Evolutionary conservation across 345 rosid genomes (phyloP).

Genomic region (Aurinia saxatilis): DNA sequence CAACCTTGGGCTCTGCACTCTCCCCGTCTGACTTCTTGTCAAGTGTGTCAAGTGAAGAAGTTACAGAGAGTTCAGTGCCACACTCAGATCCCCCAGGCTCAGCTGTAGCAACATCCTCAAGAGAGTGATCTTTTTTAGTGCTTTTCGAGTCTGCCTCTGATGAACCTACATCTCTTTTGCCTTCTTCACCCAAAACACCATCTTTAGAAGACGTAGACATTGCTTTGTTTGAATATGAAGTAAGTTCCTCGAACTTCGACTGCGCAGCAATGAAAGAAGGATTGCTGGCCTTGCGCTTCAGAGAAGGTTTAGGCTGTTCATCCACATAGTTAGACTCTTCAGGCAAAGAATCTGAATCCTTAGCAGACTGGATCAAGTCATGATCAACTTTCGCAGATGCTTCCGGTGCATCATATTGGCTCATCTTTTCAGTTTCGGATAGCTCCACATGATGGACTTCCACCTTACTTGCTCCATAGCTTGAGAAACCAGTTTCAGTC

Average conservation of each 20-base stretch:
- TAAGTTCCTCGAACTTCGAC: slow-evolving; percentile 71
- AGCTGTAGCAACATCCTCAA: slow-evolving; percentile 35
- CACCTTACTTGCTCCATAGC: slow-evolving; percentile 27
- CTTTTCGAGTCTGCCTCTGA: slow-evolving; percentile 22
- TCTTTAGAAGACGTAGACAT: slow-evolving; percentile 36
- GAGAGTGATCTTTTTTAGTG: slow-evolving; percentile 23
- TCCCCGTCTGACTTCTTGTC: slow-evolving; percentile 54
- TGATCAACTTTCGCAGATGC: slow-evolving; percentile 31
- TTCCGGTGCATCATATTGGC: slow-evolving; percentile 33
- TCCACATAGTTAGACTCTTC: slow-evolving; percentile 34
- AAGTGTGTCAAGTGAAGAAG: slow-evolving; percentile 87
- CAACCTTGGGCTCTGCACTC: slow-evolving; percentile 32
- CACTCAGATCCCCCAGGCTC: slow-evolving; percentile 70
- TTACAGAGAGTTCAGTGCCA: slow-evolving; percentile 82
- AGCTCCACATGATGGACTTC: slow-evolving; percentile 25
- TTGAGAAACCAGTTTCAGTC: slow-evolving; percentile 36
- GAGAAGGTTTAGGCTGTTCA: slow-evolving; percentile 51
- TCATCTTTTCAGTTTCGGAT: slow-evolving; percentile 30
- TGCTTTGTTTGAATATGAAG: slow-evolving; percentile 37
- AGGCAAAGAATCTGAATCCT: slow-evolving; percentile 22
- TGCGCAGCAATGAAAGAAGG: slow-evolving; percentile 66
- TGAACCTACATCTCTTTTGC: slow-evolving; percentile 29
- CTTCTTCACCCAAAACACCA: slow-evolving; percentile 30
- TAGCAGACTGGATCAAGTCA: slow-evolving; percentile 28
- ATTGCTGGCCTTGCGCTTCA: slow-evolving; percentile 60